phyloP scores from a whole-genome alignment of 306 rosid genomes.

The Pyrus betulifolia region DNA sequence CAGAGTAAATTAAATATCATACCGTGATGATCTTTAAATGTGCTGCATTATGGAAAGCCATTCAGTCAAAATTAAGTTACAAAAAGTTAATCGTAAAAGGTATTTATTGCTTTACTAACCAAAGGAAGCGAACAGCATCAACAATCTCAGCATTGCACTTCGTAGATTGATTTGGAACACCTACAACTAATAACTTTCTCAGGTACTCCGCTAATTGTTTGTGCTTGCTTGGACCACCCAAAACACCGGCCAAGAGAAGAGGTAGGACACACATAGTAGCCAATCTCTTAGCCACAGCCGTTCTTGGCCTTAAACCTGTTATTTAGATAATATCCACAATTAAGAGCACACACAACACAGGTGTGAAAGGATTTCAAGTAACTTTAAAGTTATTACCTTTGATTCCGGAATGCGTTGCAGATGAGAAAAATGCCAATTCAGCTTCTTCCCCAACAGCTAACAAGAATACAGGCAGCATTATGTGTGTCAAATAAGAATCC shows the following conservation, averaged over 20 bases:
- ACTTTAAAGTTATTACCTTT: conserved; percentile 40
- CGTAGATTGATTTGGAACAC: conserved; percentile 32
- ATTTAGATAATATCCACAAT: conserved; percentile 11
- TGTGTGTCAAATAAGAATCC: conserved; percentile 67
- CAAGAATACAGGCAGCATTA: conserved; percentile 84
- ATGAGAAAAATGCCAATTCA: conserved; percentile 68
- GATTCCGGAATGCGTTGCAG: conserved; percentile 60
- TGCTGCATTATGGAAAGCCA: conserved; percentile 51
- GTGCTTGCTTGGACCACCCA: conserved; percentile 67
- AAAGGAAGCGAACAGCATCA: conserved; percentile 85
- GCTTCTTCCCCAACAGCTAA: conserved; percentile 73
- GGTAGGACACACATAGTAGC: conserved; percentile 84
- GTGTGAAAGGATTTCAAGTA: conserved; percentile 13
- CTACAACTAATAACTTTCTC: conserved; percentile 71
- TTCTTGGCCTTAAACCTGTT: conserved; percentile 76
- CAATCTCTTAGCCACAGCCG: conserved; percentile 65
- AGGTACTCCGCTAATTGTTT: conserved; percentile 56
- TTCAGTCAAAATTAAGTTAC: conserved; percentile 7
- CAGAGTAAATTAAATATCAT: conserved; percentile 78
- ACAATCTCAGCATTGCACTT: conserved; percentile 60
- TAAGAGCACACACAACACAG: conserved; percentile 12
- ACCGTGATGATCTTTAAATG: conserved; percentile 60
- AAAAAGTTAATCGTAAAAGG: conserved; percentile 1
- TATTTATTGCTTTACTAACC: conserved; percentile 44
- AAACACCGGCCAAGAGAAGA: conserved; percentile 80